Percentiles rank a stretch among this genome's conserved stretches.
Conservation (phyloP, 2,329 filamentous ascomycete genomes). For the Nothophoma quercina region DNA sequence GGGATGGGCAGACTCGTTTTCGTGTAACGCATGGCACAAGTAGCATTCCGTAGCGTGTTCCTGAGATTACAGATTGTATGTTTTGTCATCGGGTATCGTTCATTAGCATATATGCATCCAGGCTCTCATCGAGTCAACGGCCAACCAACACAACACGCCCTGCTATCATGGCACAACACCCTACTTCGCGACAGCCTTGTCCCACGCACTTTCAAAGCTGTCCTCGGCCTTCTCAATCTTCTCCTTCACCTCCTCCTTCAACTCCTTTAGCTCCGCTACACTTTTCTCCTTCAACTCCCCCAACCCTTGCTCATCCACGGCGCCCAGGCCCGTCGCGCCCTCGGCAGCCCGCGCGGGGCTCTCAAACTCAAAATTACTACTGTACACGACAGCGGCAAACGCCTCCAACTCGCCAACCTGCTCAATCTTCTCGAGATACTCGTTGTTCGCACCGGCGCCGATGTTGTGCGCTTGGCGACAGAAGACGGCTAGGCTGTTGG, state of each 20-base stretch:
- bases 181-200: conserved; percentile 63
- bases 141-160: neutral
- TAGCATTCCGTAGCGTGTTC: too few species aligned
- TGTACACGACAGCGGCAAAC: conserved; percentile 87
- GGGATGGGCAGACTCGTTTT: too few species aligned
- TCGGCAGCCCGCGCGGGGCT: conserved; percentile 44
- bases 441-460: conserved; percentile 66
- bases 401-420: conserved; percentile 77
- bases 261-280: conserved; percentile 68
- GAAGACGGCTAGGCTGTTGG: conserved; percentile 87
- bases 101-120: conserved; percentile 4
- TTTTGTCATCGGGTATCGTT: conserved; percentile 17
- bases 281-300: conserved; percentile 61
- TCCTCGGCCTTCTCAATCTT: conserved; percentile 50
- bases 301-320: conserved; percentile 52
- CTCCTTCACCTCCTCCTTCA: conserved; percentile 22
- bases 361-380: conserved; percentile 74
- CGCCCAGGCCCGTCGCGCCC: conserved; percentile 6
- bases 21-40: too few species aligned
- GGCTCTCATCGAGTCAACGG: neutral
- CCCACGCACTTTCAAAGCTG: conserved; percentile 74
- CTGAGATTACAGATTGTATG: too few species aligned
- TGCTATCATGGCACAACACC: neutral
- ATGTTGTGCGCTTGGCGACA: conserved; percentile 91
- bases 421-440: conserved; percentile 72